phyloP scores from a whole-genome alignment of 148 eudicot species.

The Rhododendron molle region DNA sequence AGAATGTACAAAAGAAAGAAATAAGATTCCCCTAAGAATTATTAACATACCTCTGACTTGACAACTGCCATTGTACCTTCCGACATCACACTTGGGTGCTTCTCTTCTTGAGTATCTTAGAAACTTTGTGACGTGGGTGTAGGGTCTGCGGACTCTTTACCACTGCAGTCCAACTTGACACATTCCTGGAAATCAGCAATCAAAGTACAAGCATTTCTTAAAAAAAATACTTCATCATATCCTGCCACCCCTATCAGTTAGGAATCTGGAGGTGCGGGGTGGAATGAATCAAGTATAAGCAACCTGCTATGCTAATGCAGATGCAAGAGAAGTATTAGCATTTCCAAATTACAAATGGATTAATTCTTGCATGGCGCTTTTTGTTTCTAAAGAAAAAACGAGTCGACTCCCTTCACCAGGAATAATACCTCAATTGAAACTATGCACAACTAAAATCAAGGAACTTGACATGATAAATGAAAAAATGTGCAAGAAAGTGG shows the following conservation, averaged over 20 bases:
- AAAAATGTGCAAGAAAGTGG: not conserved
- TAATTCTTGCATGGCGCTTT: not conserved
- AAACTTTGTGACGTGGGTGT: not conserved
- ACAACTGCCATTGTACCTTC: conserved; percentile 61
- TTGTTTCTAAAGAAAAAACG: not conserved
- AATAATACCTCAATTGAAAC: not conserved
- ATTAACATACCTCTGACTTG: conserved; percentile 52
- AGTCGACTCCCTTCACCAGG: not conserved
- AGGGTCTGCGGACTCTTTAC: not conserved
- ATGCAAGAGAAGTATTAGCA: not conserved
- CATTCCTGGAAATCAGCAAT: not conserved
- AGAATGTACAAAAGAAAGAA: not conserved
- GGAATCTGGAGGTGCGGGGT: too few species aligned
- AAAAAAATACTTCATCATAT: not conserved
- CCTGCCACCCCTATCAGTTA: not conserved
- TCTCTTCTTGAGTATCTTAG: not conserved
- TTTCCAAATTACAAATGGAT: not conserved
- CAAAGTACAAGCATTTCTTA: conserved; percentile 5
- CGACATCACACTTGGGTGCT: conserved; percentile 21
- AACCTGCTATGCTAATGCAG: not conserved
- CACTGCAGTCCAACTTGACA: not conserved
- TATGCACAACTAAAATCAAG: not conserved
- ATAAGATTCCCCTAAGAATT: not conserved
- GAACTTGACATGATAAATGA: not conserved
- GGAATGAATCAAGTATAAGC: not conserved